Conservation (phyloP, 305 asterid species). For the Fraxinus paxiana region DNA sequence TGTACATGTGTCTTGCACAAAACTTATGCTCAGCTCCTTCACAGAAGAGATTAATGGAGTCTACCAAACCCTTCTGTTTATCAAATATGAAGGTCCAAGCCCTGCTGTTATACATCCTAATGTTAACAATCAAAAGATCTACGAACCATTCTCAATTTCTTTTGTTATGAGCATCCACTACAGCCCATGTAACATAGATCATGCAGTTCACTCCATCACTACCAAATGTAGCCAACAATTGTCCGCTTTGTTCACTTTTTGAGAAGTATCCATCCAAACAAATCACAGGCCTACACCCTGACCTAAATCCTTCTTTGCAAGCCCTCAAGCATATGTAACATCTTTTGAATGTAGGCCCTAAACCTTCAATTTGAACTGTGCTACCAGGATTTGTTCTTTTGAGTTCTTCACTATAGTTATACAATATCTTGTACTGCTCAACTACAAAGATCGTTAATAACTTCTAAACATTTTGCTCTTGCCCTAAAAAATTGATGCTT, state of each 20-base stretch:
- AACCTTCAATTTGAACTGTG: background rate
- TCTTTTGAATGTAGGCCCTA: background rate
- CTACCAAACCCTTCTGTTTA: background rate
- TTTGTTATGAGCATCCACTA: background rate
- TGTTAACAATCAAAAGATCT: background rate
- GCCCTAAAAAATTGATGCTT: background rate
- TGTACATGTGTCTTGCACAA: background rate
- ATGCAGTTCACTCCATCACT: background rate
- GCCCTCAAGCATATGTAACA: background rate
- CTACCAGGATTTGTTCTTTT: background rate
- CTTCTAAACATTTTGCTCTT: background rate
- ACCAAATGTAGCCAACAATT: background rate
- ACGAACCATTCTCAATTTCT: background rate
- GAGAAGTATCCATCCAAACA: background rate
- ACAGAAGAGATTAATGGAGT: background rate
- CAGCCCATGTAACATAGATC: background rate
- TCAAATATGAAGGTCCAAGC: background rate
- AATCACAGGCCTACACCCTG: background rate
- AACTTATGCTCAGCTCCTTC: background rate
- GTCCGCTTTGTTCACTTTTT: background rate
- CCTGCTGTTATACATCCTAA: background rate
- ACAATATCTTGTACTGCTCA: background rate
- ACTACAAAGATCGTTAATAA: background rate
- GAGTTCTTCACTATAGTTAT: background rate
- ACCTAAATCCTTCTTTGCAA: background rate